Evolutionary conservation across 2,329 filamentous ascomycete genomes (phyloP).

Genomic region (Colletotrichum sp.): DNA sequence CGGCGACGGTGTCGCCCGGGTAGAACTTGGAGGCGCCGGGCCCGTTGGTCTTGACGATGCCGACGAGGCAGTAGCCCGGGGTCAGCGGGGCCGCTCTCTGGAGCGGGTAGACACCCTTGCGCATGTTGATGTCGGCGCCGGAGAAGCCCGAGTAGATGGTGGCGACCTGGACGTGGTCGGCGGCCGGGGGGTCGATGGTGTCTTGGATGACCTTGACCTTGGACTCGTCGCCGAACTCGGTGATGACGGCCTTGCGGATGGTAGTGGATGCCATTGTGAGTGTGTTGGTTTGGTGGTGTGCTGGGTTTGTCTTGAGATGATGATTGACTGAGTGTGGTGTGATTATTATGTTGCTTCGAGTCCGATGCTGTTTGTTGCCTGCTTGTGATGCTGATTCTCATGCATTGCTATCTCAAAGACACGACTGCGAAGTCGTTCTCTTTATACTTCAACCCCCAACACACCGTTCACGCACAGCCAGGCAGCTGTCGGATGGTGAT

Average conservation of each 20-base stretch:
- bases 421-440: not conserved
- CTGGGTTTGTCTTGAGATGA: accelerated
- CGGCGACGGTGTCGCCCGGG: conserved; percentile 36
- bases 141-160: conserved; percentile 52
- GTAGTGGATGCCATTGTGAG: conserved; percentile 19
- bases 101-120: conserved; percentile 49
- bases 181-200: conserved; percentile 40
- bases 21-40: conserved; percentile 32
- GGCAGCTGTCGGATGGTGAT: not conserved
- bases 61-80: conserved; percentile 52
- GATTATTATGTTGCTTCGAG: not conserved
- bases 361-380: not conserved
- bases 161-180: conserved; percentile 49
- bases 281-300: not conserved
- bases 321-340: not conserved
- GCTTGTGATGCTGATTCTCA: not conserved
- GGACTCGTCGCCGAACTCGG: conserved; percentile 43
- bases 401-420: not conserved
- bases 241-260: conserved; percentile 50
- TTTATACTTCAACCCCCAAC: accelerated
- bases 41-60: conserved; percentile 43
- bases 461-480: not conserved
- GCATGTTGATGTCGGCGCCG: conserved; percentile 54
- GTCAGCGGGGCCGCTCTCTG: conserved; percentile 50
- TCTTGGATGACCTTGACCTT: conserved; percentile 36